These are phyloP conservation scores for Rhodocollybia butyracea DNA, from an alignment of 768 basidiomycete species.

Conservation along the genomic window DNA sequence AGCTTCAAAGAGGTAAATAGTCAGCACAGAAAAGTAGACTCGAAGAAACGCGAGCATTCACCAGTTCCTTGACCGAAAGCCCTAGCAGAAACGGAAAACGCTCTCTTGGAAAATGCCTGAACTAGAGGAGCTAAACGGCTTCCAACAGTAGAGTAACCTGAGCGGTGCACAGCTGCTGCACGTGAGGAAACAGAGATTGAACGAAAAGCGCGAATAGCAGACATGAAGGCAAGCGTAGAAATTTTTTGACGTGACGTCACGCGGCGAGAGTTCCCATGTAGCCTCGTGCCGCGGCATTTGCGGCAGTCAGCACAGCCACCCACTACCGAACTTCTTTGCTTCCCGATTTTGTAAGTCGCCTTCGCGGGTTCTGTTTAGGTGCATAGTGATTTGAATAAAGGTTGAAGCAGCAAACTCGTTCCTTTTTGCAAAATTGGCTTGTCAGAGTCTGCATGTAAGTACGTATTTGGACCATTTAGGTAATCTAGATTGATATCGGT, in stretches of 20 bases:
- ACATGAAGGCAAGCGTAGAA: conserved; percentile 41
- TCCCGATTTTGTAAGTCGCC: too few relatives aligned
- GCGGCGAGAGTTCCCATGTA: neutral
- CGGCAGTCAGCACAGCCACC: neutral
- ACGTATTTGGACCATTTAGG: too few relatives aligned
- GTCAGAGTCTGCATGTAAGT: too few relatives aligned
- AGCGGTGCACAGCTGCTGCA: conserved; percentile 27
- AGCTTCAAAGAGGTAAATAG: conserved; percentile 37
- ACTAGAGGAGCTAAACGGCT: conserved; percentile 25
- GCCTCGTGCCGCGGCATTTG: neutral
- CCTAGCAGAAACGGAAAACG: conserved; percentile 44
- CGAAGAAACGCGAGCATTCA: conserved; percentile 25
- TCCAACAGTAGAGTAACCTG: conserved; percentile 23
- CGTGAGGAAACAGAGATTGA: conserved; percentile 41
- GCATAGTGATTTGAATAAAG: too few relatives aligned
- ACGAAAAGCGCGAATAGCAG: conserved; percentile 59
- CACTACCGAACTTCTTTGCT: neutral
- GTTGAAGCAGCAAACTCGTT: too few relatives aligned
- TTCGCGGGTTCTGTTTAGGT: too few relatives aligned
- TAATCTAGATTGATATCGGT: too few relatives aligned
- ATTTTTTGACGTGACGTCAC: neutral
- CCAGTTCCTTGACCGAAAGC: conserved; percentile 44
- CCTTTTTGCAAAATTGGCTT: too few relatives aligned
- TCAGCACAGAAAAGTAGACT: conserved; percentile 2
- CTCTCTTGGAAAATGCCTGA: conserved; percentile 25